phyloP scores from a whole-genome alignment of 1,284 basidiomycete genomes.

The Ganoderma lingzhi region DNA sequence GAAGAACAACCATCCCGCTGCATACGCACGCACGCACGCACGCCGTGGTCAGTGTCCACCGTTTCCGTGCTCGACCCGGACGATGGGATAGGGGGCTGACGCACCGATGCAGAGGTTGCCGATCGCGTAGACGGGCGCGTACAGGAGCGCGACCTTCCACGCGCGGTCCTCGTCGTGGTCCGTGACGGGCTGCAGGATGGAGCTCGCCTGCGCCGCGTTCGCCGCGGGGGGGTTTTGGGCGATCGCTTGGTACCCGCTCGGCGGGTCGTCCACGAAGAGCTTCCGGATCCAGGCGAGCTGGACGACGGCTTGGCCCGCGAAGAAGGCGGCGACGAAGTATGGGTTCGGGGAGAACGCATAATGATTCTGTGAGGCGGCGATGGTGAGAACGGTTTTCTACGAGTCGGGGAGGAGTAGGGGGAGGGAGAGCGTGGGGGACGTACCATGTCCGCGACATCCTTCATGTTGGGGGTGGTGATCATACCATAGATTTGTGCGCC shows the following conservation, averaged over 20 bases:
- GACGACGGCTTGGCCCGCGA: conserved; percentile 42
- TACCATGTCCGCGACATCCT: conserved; percentile 45
- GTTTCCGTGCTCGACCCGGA: too few relatives aligned
- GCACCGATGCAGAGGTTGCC: conserved; percentile 46
- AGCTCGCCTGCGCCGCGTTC: not conserved
- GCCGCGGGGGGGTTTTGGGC: not conserved
- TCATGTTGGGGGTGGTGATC: conserved; percentile 45
- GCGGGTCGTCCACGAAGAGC: conserved; percentile 33
- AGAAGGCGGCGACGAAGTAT: conserved; percentile 46
- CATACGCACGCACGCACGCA: too few relatives aligned
- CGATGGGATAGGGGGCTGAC: conserved; percentile 5
- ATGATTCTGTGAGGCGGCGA: conserved; percentile 39
- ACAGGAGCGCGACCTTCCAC: conserved; percentile 36
- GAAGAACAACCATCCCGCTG: conserved; percentile 47
- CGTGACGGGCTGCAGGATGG: conserved; percentile 8
- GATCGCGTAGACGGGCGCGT: conserved; percentile 44
- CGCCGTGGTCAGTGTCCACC: not conserved
- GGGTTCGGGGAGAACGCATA: conserved; percentile 47
- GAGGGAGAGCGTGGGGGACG: conserved; percentile 8
- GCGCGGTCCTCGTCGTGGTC: conserved; percentile 31
- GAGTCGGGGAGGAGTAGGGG: too few relatives aligned
- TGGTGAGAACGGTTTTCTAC: not conserved
- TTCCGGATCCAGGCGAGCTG: conserved; percentile 44
- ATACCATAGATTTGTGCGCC: conserved; percentile 44
- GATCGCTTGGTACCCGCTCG: conserved; percentile 30